These are phyloP conservation scores for Talinum fruticosum DNA, from an alignment of 148 eudicot genomes.

Conservation along the genomic window DNA sequence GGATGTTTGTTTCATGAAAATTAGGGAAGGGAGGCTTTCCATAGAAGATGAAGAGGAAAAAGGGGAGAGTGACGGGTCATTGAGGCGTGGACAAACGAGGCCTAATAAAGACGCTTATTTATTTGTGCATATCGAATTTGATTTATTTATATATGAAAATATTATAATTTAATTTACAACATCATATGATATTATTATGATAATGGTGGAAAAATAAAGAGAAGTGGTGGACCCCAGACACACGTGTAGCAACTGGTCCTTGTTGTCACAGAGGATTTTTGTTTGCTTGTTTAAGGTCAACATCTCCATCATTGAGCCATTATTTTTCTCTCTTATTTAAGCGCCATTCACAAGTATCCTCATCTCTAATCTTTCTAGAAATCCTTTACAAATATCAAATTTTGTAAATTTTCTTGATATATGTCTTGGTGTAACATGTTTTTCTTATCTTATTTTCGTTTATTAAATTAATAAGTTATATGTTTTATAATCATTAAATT, in stretches of 20 bases:
- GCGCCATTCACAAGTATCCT: background rate
- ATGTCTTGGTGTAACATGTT: no score
- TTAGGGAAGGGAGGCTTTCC: constrained; percentile 10
- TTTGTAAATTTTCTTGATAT: no score
- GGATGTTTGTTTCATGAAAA: background rate
- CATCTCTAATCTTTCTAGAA: no score
- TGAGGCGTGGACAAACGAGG: constrained; percentile 6
- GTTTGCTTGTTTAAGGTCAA: constrained; percentile 43
- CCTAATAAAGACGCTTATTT: background rate
- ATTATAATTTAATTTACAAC: background rate
- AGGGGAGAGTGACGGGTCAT: constrained; percentile 17
- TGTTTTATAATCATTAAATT: no score
- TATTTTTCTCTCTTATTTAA: background rate
- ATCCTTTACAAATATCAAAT: no score
- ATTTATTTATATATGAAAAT: background rate
- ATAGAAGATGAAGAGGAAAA: background rate
- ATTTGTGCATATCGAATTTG: background rate
- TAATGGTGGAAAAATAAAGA: background rate
- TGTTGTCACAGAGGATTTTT: constrained; percentile 31
- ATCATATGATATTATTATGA: background rate
- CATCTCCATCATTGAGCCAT: constrained; percentile 61
- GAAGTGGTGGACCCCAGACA: constrained; percentile 27
- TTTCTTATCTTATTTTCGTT: no score
- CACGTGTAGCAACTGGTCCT: constrained; percentile 49
- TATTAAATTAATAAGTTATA: no score